Percentiles rank a stretch among this genome's conserved stretches.
Evolutionary conservation across 768 basidiomycete genomes (phyloP).

Genomic region (Leccinum sublutescens): DNA sequence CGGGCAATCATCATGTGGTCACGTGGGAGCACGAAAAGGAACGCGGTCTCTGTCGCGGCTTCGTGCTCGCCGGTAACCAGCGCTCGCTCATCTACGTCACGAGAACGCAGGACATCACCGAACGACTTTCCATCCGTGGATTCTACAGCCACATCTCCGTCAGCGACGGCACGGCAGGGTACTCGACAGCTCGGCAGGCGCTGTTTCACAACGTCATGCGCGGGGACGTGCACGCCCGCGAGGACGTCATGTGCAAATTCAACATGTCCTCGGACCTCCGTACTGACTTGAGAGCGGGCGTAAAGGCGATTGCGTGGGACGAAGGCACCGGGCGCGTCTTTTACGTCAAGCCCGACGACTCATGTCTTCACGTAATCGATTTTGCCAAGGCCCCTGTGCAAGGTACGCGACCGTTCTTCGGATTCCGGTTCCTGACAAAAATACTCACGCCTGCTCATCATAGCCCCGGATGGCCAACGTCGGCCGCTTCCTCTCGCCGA

Average conservation of each 20-base stretch:
- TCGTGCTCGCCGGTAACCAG: conserved; percentile 32
- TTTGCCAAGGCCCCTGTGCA: conserved; percentile 39
- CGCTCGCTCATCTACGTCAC: conserved; percentile 34
- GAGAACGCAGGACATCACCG: conserved; percentile 23
- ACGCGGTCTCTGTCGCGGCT: conserved; percentile 26
- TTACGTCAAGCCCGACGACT: conserved; percentile 43
- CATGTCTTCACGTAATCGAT: conserved; percentile 47
- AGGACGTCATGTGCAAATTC: conserved; percentile 28
- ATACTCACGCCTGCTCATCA: not conserved
- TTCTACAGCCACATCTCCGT: conserved; percentile 38
- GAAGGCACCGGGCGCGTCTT: conserved; percentile 61
- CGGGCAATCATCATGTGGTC: conserved; percentile 26
- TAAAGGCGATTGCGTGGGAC: conserved; percentile 62
- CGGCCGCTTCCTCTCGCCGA: conserved; percentile 31
- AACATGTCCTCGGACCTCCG: conserved; percentile 17
- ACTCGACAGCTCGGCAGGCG: conserved; percentile 16
- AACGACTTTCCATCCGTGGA: conserved; percentile 27
- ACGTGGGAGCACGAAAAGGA: conserved; percentile 28
- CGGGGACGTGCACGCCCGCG: conserved; percentile 13
- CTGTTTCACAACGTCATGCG: conserved; percentile 26
- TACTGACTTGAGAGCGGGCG: conserved; percentile 26
- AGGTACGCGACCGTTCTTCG: conserved; percentile 18
- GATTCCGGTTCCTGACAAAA: not conserved
- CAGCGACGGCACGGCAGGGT: conserved; percentile 33
- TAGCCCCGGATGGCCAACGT: conserved; percentile 34